A percentile compares a stretch with the other conserved stretches of the same genome.
These are phyloP conservation scores for Berberis vulgaris DNA, from an alignment of 164 flowering plant genomes.

Conservation along the genomic window DNA sequence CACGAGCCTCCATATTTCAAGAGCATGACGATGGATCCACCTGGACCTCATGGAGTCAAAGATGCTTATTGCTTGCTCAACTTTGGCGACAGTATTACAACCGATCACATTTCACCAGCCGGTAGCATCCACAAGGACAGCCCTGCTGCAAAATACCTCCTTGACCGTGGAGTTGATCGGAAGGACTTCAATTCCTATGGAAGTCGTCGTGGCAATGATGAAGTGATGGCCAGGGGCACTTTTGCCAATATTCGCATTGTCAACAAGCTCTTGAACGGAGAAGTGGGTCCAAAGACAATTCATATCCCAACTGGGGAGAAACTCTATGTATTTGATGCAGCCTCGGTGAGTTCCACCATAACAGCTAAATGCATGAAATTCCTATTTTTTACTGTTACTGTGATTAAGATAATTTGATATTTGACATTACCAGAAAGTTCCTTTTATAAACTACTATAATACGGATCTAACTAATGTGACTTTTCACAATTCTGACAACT, in stretches of 20 bases:
- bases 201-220: slow-evolving; percentile 76
- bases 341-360: slow-evolving; percentile 31
- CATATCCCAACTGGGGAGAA: slow-evolving; percentile 63
- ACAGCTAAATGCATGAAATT: too few species aligned
- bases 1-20: slow-evolving; percentile 71
- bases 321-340: slow-evolving; percentile 56
- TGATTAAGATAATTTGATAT: too few species aligned
- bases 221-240: slow-evolving; percentile 67
- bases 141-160: slow-evolving; percentile 61
- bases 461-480: too few species aligned
- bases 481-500: too few species aligned
- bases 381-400: too few species aligned
- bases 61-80: slow-evolving; percentile 66
- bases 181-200: slow-evolving; percentile 71
- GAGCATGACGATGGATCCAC: slow-evolving; percentile 56
- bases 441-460: too few species aligned
- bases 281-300: slow-evolving; percentile 69
- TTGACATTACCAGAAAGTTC: too few species aligned
- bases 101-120: slow-evolving; percentile 80
- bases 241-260: slow-evolving; percentile 67
- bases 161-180: slow-evolving; percentile 62
- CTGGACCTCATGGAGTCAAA: slow-evolving; percentile 61
- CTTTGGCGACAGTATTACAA: slow-evolving; percentile 75
- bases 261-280: slow-evolving; percentile 59
- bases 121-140: slow-evolving; percentile 81